Base-by-base conservation (phyloP, 805 yeast species). In the Barnettozyma californica region DNA sequence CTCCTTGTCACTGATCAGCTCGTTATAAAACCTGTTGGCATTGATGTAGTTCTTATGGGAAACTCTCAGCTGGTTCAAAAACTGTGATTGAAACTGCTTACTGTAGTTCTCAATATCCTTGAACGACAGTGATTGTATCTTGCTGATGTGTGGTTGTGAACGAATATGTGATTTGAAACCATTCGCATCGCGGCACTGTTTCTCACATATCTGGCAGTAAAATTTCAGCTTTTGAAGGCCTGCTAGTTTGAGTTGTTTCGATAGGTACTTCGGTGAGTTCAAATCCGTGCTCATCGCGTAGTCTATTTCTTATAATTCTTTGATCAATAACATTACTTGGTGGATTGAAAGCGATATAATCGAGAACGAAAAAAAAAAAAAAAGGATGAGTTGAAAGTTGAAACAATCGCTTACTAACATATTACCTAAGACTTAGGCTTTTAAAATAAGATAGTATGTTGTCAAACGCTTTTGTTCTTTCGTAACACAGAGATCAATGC, bases 161-260 rank as follows among this genome's bases (percentile, higher is more conserved):
- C 75, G 74, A n/a, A 84, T 75, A 64, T 94, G 99, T 59, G 92
- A 85, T 59, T 86, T 84, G 71, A 87, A 94, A 23, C 99, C 99
- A 67, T 94, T 92, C 53, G 87, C 95, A 64, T 95, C 99, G 47
- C 97, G 71, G 64, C 98, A 91, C 68, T 94, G 99, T 60, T 92
- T 89, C 62, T 76, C 80, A 61, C 99, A 94, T 3, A 88, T 75
- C 64, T 85, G 98, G 65, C 99, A 94, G 66, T 90, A 95, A 75
- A 80, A 92, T 52, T 80, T 75, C 45, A 94, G 77, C 60, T 87
- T 83, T 66, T 91, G 97, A 23, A 91, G 80, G 2, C 98, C 98
- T 43, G 78, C 73, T 23, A 88, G 80, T 67, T 87, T 87, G 75
- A 87, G 76, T 64, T 84, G 81, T 59, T 87, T 88, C 27, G 92